phyloP scores from a whole-genome alignment of 1,284 basidiomycete species.

The Ustilago hordei region DNA sequence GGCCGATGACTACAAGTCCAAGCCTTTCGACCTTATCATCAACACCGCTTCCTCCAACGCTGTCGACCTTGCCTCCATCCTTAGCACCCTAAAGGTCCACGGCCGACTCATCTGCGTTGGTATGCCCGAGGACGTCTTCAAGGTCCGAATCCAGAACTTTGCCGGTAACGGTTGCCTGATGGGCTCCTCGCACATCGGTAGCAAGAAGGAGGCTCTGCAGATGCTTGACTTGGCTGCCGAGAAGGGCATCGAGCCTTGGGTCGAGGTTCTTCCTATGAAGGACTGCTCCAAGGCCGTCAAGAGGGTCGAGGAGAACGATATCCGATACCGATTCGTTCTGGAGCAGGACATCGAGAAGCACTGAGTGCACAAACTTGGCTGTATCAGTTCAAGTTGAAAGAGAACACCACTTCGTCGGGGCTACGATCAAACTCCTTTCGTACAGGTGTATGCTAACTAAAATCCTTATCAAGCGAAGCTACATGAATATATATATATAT shows the following conservation, averaged over 20 bases:
- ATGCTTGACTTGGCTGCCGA: constrained; percentile 65
- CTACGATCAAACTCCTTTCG: no score
- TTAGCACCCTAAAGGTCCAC: constrained; percentile 74
- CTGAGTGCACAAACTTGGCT: constrained; percentile 4
- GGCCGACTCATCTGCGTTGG: constrained; percentile 75
- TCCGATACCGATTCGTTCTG: constrained; percentile 62
- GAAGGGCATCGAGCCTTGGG: constrained; percentile 69
- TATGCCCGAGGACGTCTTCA: constrained; percentile 72
- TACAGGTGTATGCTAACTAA: no score
- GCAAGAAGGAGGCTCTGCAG: constrained; percentile 75
- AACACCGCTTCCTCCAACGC: constrained; percentile 72
- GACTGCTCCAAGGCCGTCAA: constrained; percentile 74
- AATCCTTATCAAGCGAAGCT: no score
- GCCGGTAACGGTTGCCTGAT: constrained; percentile 70
- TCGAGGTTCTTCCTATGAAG: constrained; percentile 75
- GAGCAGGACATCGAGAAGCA: constrained; percentile 57
- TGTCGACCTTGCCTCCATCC: constrained; percentile 72
- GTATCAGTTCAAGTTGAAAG: background rate
- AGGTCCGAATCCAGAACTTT: constrained; percentile 70
- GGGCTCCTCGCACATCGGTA: constrained; percentile 75
- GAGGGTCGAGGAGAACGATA: constrained; percentile 74
- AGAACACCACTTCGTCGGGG: no score
- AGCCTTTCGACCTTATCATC: constrained; percentile 76
- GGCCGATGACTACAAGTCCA: constrained; percentile 57
- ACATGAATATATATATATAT: no score